These are phyloP conservation scores for Chlamydomonas applanata DNA, from an alignment of 139 green algal species.

Conservation along the genomic window DNA sequence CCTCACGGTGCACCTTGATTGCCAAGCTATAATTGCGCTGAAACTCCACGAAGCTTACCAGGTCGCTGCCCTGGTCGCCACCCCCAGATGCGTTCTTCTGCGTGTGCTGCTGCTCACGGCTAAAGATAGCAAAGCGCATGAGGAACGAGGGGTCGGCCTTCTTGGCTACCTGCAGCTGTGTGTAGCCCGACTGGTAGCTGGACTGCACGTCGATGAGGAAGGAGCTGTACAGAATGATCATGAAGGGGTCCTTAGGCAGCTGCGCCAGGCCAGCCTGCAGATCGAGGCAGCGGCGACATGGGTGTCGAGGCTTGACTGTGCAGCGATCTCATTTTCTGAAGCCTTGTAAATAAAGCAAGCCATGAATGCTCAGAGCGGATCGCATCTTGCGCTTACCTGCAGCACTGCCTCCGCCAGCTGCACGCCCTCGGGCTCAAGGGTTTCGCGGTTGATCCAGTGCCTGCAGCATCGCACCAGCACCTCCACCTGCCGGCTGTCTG, in stretches of 20 bases:
- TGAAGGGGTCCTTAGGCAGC: slow-evolving; percentile 30
- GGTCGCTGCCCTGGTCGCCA: slow-evolving; percentile 29
- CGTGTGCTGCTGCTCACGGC: slow-evolving; percentile 35
- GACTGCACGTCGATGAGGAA: slow-evolving; percentile 45
- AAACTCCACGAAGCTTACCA: slow-evolving; percentile 56
- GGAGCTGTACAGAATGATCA: slow-evolving; percentile 40
- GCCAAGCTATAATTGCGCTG: slow-evolving; percentile 41
- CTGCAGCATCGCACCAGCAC: slow-evolving; percentile 37
- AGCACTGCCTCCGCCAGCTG: slow-evolving; percentile 28
- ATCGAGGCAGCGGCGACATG: too few relatives aligned
- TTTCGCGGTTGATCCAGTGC: slow-evolving; percentile 14
- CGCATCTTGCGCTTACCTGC: slow-evolving; percentile 24
- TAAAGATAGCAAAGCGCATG: slow-evolving; percentile 45
- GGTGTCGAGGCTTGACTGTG: too few relatives aligned
- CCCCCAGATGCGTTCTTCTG: slow-evolving; percentile 18
- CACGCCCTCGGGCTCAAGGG: slow-evolving; percentile 6
- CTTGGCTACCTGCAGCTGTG: slow-evolving; percentile 14
- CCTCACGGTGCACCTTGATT: slow-evolving; percentile 22
- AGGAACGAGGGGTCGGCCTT: slow-evolving; percentile 22
- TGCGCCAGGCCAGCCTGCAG: slow-evolving; percentile 26
- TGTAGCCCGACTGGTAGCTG: slow-evolving; percentile 9
- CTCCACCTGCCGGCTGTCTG: slow-evolving; percentile 46
- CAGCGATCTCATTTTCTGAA: too few relatives aligned
- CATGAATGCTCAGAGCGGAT: slow-evolving; percentile 7
- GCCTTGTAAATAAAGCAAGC: too few relatives aligned